Evolutionary conservation across 2,329 filamentous ascomycete genomes (phyloP).

Genomic region (Xylariaceae sp.): DNA sequence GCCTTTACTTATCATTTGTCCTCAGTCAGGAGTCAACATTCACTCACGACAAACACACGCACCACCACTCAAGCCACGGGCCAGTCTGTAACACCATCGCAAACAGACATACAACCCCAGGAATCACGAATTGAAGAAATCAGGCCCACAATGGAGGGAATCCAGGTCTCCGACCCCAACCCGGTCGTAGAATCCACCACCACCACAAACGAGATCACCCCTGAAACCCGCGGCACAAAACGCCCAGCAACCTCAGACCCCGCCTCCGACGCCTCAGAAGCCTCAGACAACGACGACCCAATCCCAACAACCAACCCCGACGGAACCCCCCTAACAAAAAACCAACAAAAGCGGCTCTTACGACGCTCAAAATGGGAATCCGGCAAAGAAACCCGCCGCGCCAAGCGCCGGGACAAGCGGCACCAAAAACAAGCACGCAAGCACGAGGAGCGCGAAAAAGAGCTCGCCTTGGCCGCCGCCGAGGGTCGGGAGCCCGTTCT

Average conservation of each 20-base stretch:
- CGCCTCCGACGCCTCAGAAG: constrained; percentile 52
- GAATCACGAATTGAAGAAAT: not conserved
- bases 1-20: not conserved
- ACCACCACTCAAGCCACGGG: not conserved
- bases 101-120: not conserved
- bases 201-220: too few relatives aligned
- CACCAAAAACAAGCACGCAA: constrained; percentile 44
- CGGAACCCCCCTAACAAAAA: constrained; percentile 63
- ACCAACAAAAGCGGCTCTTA: constrained; percentile 72
- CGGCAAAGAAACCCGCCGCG: constrained; percentile 54
- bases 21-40: not conserved
- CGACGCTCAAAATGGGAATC: constrained; percentile 72
- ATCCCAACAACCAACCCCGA: constrained; percentile 40
- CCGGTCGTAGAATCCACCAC: too few relatives aligned
- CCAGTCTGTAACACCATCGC: not conserved
- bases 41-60: not conserved
- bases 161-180: constrained; percentile 4
- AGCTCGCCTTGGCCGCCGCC: constrained; percentile 41
- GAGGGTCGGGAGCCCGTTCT: constrained; percentile 40
- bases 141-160: constrained; percentile 6
- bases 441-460: constrained; percentile 45
- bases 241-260: constrained; percentile 45
- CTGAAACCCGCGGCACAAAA: constrained; percentile 14
- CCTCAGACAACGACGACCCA: constrained; percentile 43
- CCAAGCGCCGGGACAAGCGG: constrained; percentile 54